phyloP scores from a whole-genome alignment of 2,329 filamentous ascomycete species.

The Trichophyton verrucosum region DNA sequence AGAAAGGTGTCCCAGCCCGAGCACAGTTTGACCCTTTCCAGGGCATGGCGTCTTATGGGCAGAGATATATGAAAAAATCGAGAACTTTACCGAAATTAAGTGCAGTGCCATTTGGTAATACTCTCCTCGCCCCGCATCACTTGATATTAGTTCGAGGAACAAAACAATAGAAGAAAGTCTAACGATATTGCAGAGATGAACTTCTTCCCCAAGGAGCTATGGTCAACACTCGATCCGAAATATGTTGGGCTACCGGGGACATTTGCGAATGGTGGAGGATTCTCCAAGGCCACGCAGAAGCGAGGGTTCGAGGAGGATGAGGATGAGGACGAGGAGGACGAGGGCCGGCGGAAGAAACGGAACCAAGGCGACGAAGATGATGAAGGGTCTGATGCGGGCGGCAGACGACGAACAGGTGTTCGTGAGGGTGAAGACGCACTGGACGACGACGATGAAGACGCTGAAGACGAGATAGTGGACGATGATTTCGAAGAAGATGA shows the following conservation, averaged over 20 bases:
- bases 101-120: conserved; percentile 43
- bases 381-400: conserved; percentile 20
- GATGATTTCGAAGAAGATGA: conserved; percentile 50
- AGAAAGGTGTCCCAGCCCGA: conserved; percentile 29
- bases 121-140: neutral
- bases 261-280: conserved; percentile 21
- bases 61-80: conserved; percentile 46
- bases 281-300: conserved; percentile 18
- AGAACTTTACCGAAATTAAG: conserved; percentile 43
- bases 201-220: conserved; percentile 48
- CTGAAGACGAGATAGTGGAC: conserved; percentile 43
- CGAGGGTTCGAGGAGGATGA: conserved; percentile 37
- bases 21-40: conserved; percentile 49
- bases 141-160: too few relatives aligned
- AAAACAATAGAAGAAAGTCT: neutral
- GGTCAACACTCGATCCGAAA: conserved; percentile 40
- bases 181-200: conserved; percentile 35
- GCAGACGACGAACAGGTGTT: conserved; percentile 23
- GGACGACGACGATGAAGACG: conserved; percentile 36
- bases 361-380: conserved; percentile 24
- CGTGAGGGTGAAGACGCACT: conserved; percentile 32
- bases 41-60: conserved; percentile 48
- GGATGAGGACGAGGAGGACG: conserved; percentile 17
- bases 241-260: conserved; percentile 23
- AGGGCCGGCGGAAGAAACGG: conserved; percentile 21